Evolutionary conservation across 805 yeast species (phyloP), one percentile per base, ranked within the genome.

Genomic region (Candida sakaeoensis): DNA sequence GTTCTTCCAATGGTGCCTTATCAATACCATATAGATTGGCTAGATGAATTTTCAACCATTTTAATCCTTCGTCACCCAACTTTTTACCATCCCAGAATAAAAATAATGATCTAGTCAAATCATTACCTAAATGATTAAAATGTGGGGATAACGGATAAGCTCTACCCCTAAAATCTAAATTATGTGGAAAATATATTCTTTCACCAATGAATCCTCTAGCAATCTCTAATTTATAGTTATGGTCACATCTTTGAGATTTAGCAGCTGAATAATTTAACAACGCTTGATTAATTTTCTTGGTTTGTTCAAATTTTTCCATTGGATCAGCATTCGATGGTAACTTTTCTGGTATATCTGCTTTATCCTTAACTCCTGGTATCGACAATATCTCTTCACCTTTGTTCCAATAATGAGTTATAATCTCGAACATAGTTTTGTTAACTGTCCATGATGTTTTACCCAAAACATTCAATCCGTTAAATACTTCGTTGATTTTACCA

Each of bases 401-500:
- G 58, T 93, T 93, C 99, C 99, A 93, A 42, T 83, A 80, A 44
- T 79, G 67, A 3, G 86, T 75, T 50, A 93, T 73, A 3, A 85
- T 72, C 24, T 79, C 72, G 47, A 87, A 80, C 5, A 93, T 68
- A 17, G 66, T 69, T 38, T 79, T 75, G 58, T 93, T 93, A 24
- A 93, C 82, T 1, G 97, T 85, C 99, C 99, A 93, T 0, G 96
- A 74, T 2, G 98, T 85, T 28, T 72, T 65, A 6, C 98, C 98
- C 40, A 91, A 63, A 10, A 85, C 91, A 55, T 88, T 89, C 44
- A 90, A 69, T 3, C 97, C 98, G 37, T 77, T 74, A 53, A 82
- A 85, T 12, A 93, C 84, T 10, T 70, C 62, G 29, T 77, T 79
- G 44, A 93, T 63, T 36, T 76, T 77, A 8, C 80, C 77, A 19